These are phyloP conservation scores for Diaporthe aspalathi DNA, from an alignment of 2,329 filamentous ascomycete genomes.

Conservation along the genomic window DNA sequence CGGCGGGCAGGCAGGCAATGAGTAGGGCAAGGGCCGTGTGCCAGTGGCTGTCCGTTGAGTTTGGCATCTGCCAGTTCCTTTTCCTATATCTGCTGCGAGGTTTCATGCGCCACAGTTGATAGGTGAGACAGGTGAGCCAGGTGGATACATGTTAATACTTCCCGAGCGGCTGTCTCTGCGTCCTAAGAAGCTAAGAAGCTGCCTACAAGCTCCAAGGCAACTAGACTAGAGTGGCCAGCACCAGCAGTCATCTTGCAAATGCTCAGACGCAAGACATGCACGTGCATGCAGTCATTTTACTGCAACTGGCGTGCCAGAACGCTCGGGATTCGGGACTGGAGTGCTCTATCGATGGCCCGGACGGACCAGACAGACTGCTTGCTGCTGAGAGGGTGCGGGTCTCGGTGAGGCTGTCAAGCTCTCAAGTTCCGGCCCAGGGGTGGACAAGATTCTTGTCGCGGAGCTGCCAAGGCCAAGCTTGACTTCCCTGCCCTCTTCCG, in stretches of 20 bases:
- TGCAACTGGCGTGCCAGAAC: too few species aligned
- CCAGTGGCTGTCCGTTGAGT: neutral
- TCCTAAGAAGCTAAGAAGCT: too few species aligned
- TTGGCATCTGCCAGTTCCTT: neutral
- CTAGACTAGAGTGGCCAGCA: too few species aligned
- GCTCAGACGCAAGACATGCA: too few species aligned
- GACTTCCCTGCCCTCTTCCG: constrained; percentile 17
- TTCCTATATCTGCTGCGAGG: neutral
- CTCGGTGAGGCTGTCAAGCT: constrained; percentile 3
- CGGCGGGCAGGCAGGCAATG: neutral
- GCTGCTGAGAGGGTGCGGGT: neutral
- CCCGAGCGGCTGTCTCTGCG: neutral
- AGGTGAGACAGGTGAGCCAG: neutral
- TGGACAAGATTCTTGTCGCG: neutral
- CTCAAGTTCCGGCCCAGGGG: neutral
- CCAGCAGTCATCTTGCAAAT: too few species aligned
- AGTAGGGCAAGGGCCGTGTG: neutral
- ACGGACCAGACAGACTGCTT: neutral
- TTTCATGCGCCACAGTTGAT: neutral
- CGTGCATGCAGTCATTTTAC: too few species aligned
- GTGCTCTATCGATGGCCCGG: neutral
- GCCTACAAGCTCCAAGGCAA: too few species aligned
- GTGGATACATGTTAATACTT: neutral
- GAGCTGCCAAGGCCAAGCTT: constrained; percentile 20
- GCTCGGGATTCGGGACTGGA: neutral